These are phyloP conservation scores for Blastobotrys ciferrii DNA, from an alignment of 1,139 yeast genomes.

Conservation along the genomic window DNA sequence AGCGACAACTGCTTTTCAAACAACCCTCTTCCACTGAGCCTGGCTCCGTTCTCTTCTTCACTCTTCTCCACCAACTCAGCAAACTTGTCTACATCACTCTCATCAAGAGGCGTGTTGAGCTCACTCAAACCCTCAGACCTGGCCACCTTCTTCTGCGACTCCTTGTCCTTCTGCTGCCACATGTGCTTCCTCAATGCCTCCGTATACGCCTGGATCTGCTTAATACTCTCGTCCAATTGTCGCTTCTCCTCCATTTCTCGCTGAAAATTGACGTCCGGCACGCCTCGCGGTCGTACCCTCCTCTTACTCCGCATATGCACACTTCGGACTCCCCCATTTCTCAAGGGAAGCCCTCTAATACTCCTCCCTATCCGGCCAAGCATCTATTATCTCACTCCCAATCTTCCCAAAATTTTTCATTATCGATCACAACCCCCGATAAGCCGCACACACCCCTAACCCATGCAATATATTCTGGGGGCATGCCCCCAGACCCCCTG, in stretches of 20 bases:
- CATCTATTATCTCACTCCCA: neutral
- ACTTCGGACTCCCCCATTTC: neutral
- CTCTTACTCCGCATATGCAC: conserved; percentile 6
- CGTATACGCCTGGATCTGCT: conserved; percentile 29
- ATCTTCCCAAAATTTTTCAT: neutral
- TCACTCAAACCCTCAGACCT: conserved; percentile 12
- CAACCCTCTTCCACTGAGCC: conserved; percentile 8
- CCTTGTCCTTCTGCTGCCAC: conserved; percentile 23
- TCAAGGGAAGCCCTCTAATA: neutral
- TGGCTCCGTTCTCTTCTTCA: conserved; percentile 9
- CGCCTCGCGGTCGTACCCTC: neutral
- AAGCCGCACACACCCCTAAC: too few relatives aligned
- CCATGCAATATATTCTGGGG: too few relatives aligned
- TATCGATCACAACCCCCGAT: neutral
- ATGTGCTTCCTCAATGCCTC: conserved; percentile 25
- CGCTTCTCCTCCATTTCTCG: conserved; percentile 11
- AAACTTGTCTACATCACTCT: conserved; percentile 25
- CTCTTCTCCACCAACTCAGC: conserved; percentile 22
- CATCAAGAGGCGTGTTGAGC: conserved; percentile 16
- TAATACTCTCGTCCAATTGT: conserved; percentile 20
- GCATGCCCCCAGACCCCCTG: too few relatives aligned
- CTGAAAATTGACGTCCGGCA: conserved; percentile 1
- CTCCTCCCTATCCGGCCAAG: neutral
- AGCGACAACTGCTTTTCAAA: conserved; percentile 15
- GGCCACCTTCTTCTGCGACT: conserved; percentile 17